Percentiles rank a stretch among this genome's conserved stretches.
Conservation (phyloP, 2,329 filamentous ascomycete species). For the Trichoderma sp. region DNA sequence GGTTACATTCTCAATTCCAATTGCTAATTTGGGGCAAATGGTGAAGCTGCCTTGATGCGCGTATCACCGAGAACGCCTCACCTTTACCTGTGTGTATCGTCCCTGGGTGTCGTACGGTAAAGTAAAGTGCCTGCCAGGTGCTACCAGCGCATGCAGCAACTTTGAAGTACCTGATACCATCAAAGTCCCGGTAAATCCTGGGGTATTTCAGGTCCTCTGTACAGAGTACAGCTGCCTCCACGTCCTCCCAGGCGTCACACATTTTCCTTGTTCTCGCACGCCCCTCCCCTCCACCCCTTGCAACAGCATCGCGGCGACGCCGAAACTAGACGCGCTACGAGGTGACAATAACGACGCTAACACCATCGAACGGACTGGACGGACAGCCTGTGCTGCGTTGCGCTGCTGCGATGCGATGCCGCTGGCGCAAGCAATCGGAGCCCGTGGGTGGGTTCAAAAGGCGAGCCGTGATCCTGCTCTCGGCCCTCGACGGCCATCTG, state of each 20-base stretch:
- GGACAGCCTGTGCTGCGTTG: constrained; percentile 11
- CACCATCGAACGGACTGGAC: constrained; percentile 8
- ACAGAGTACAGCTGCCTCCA: neutral
- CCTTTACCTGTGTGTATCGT: neutral
- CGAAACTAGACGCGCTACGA: constrained; percentile 15
- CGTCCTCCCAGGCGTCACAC: neutral
- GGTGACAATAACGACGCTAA: constrained; percentile 19
- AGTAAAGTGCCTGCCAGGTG: neutral
- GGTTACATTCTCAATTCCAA: neutral
- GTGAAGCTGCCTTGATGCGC: neutral
- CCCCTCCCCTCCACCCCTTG: constrained; percentile 10
- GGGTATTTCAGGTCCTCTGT: neutral
- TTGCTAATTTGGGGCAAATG: neutral
- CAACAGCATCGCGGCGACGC: constrained; percentile 16
- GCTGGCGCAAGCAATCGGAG: neutral
- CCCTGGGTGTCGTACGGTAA: neutral
- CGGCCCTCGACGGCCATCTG: neutral
- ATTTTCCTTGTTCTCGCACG: neutral
- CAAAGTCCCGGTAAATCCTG: neutral
- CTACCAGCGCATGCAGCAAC: neutral
- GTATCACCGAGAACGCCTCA: neutral
- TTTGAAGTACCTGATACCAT: neutral
- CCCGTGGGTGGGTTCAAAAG: constrained; percentile 15
- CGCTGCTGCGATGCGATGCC: constrained; percentile 5
- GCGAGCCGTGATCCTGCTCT: constrained; percentile 10